phyloP scores from a whole-genome alignment of 176 grass and related monocot species.

The Ensete glaucum region DNA sequence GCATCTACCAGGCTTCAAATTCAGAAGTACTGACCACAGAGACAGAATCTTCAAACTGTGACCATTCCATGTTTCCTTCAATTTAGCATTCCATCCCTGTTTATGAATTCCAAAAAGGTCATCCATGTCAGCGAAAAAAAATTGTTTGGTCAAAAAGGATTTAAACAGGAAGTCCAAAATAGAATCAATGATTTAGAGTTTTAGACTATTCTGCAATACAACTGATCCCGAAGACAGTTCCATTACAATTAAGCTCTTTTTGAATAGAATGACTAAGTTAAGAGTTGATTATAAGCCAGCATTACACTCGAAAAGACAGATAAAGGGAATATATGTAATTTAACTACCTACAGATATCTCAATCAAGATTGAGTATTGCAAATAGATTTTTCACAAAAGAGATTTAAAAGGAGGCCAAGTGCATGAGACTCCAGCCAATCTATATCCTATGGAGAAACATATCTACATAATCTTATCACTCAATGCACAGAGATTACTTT shows the following conservation, averaged over 20 bases:
- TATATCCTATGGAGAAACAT: too few relatives aligned
- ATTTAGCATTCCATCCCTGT: slow-evolving; percentile 6
- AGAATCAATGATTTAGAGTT: too few relatives aligned
- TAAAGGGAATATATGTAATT: neutral
- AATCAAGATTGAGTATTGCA: neutral
- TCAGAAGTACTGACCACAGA: slow-evolving; percentile 6
- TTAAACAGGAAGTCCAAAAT: too few relatives aligned
- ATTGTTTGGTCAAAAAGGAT: neutral
- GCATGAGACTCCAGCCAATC: too few relatives aligned
- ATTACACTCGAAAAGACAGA: neutral
- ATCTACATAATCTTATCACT: too few relatives aligned
- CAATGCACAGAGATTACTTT: too few relatives aligned
- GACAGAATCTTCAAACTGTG: slow-evolving; percentile 12
- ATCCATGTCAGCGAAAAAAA: neutral
- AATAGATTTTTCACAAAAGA: too few relatives aligned
- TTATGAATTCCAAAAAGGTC: neutral
- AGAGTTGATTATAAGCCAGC: neutral
- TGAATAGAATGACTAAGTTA: neutral
- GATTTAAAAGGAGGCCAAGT: too few relatives aligned
- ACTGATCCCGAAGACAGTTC: neutral
- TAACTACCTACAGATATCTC: neutral
- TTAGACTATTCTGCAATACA: too few relatives aligned
- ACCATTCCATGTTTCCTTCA: slow-evolving; percentile 19
- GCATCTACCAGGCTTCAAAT: neutral
- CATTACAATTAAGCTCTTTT: neutral